phyloP scores from a whole-genome alignment of 257 asterid species.

The Lithospermum erythrorhizon region DNA sequence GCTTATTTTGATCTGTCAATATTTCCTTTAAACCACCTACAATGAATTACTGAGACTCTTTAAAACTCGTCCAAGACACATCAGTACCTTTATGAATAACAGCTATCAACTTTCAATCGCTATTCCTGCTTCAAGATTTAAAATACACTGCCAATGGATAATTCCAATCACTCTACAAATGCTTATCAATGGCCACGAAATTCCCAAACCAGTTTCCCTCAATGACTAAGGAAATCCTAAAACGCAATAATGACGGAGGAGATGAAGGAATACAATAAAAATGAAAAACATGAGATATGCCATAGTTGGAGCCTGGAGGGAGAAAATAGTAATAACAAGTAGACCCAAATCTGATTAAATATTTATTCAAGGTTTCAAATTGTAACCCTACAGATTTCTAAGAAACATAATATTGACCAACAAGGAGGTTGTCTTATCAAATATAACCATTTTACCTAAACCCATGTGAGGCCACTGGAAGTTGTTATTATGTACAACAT shows the following conservation, averaged over 20 bases:
- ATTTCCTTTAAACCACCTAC: conserved; percentile 80
- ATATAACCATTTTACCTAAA: neutral
- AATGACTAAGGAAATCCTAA: neutral
- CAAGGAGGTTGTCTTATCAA: neutral
- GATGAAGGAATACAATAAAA: neutral
- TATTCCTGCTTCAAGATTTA: no score
- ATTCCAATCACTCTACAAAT: no score
- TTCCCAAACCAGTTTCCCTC: neutral
- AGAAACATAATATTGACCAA: neutral
- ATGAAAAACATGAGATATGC: neutral
- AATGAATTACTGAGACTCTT: neutral
- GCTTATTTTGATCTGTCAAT: conserved; percentile 80
- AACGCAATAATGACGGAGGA: neutral
- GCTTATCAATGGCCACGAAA: neutral
- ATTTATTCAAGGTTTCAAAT: no score
- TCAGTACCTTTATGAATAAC: neutral
- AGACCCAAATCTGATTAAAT: neutral
- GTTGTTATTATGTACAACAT: neutral
- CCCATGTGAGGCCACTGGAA: neutral
- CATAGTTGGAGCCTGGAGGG: neutral
- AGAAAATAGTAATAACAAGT: neutral
- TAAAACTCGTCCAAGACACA: neutral
- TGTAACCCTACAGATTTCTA: neutral
- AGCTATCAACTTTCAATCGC: no score
- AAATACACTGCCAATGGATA: no score